A percentile compares a stretch with the other conserved stretches of the same genome.
Evolutionary conservation across 2,329 filamentous ascomycete genomes (phyloP).

Genomic region (Tolypocladium amazonense): DNA sequence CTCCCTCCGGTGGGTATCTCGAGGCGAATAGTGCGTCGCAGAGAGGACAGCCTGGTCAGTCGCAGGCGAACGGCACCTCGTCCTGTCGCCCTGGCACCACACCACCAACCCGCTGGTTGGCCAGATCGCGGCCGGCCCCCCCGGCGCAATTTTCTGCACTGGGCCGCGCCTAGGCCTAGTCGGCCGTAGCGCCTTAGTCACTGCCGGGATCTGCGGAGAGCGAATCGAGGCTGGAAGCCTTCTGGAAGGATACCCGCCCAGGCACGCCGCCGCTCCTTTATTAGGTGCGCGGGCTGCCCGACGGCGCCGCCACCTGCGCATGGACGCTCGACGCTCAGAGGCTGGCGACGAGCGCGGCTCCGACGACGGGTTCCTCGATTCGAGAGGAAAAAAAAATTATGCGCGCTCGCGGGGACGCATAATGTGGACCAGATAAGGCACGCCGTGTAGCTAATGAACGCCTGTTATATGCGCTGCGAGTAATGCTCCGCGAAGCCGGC

Average conservation of each 20-base stretch:
- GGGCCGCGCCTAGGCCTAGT: not conserved
- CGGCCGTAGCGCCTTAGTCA: not conserved
- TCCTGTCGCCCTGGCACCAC: too few species aligned
- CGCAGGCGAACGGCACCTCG: too few species aligned
- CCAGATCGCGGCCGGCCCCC: not conserved
- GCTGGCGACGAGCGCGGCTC: not conserved
- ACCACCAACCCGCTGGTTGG: not conserved
- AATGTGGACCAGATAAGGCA: not conserved
- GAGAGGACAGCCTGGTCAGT: too few species aligned
- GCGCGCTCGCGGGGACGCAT: not conserved
- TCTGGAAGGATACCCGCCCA: not conserved
- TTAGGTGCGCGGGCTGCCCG: not conserved
- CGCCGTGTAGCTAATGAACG: not conserved
- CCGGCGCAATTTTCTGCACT: not conserved
- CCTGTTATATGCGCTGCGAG: not conserved
- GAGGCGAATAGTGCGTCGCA: not conserved
- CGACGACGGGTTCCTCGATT: not conserved
- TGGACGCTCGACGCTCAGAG: not conserved
- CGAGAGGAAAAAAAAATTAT: not conserved
- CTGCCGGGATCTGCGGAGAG: constrained; percentile 1
- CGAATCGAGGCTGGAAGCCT: not conserved
- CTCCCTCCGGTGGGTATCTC: not conserved
- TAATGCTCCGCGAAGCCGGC: not conserved
- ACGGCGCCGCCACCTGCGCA: constrained; percentile 27
- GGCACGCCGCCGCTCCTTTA: not conserved